These are phyloP conservation scores for Amaranthus tricolor DNA, from an alignment of 179 eudicot species.

Conservation along the genomic window DNA sequence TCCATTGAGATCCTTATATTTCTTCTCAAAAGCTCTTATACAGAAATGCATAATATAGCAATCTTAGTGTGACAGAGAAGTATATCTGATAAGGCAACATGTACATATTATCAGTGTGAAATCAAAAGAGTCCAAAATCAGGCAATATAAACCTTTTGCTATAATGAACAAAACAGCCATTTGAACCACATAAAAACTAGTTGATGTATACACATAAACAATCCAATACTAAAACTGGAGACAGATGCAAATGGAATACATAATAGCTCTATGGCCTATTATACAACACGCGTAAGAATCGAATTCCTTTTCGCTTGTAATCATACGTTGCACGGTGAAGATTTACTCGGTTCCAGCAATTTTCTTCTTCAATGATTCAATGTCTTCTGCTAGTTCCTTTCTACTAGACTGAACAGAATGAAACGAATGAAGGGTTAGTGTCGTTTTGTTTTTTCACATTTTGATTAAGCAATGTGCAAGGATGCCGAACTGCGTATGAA, in stretches of 20 bases:
- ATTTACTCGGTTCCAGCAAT: constrained; percentile 78
- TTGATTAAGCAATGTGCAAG: background rate
- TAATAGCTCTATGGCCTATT: constrained; percentile 24
- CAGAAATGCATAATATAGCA: too few relatives aligned
- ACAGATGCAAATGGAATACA: constrained; percentile 19
- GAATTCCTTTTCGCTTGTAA: constrained; percentile 4
- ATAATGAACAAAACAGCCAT: background rate
- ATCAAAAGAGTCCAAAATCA: too few relatives aligned
- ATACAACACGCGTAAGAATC: constrained; percentile 23
- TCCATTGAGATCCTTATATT: too few relatives aligned
- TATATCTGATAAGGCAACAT: too few relatives aligned
- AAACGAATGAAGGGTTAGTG: background rate
- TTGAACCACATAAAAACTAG: background rate
- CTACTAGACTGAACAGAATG: constrained; percentile 64
- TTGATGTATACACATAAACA: constrained; percentile 12
- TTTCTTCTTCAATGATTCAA: constrained; percentile 88
- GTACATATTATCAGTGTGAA: too few relatives aligned
- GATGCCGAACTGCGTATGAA: background rate
- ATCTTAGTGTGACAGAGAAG: too few relatives aligned
- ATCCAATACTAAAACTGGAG: constrained; percentile 22
- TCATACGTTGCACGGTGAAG: background rate
- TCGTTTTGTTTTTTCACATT: background rate
- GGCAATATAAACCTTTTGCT: background rate
- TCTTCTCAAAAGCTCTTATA: too few relatives aligned
- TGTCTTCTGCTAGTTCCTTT: constrained; percentile 90